A percentile compares a stretch with the other conserved stretches of the same genome.
phyloP scores from a whole-genome alignment of 495 filamentous ascomycete species.

The Penicillium arizonense region DNA sequence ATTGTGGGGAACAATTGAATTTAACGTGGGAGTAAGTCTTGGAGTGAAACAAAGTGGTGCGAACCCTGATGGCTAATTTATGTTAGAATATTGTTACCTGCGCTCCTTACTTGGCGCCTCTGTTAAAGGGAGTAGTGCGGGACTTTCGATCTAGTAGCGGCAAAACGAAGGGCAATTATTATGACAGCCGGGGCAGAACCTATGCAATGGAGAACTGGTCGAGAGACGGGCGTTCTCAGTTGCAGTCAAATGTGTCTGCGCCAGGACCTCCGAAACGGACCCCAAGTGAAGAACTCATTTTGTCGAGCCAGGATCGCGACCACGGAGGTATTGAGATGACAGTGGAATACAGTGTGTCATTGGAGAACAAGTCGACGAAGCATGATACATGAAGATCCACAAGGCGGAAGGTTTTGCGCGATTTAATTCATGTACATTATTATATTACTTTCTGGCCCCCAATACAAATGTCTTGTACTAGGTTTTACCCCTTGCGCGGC shows the following conservation, averaged over 20 bases:
- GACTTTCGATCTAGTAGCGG: constrained; percentile 30
- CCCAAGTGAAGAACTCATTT: constrained; percentile 47
- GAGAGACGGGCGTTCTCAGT: constrained; percentile 27
- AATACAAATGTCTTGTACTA: no score
- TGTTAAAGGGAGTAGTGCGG: constrained; percentile 36
- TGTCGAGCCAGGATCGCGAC: constrained; percentile 22
- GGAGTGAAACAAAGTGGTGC: not conserved
- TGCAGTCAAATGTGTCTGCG: constrained; percentile 27
- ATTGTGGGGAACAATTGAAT: constrained; percentile 57
- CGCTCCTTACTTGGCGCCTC: constrained; percentile 44
- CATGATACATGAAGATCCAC: not conserved
- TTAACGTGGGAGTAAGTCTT: constrained; percentile 51
- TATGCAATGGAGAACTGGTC: constrained; percentile 37
- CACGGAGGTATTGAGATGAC: constrained; percentile 43
- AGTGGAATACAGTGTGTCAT: constrained; percentile 42
- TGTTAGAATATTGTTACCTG: constrained; percentile 47
- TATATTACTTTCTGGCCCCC: not conserved
- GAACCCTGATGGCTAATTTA: not conserved
- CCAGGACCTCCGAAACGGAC: constrained; percentile 23
- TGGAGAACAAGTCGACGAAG: constrained; percentile 21
- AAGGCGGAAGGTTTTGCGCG: not conserved
- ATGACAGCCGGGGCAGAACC: constrained; percentile 12
- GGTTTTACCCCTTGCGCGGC: no score
- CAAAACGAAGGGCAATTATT: constrained; percentile 14
- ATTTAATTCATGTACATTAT: not conserved